Base-by-base conservation (phyloP, 2,329 filamentous ascomycete species). In the Clarireedia paspali region DNA sequence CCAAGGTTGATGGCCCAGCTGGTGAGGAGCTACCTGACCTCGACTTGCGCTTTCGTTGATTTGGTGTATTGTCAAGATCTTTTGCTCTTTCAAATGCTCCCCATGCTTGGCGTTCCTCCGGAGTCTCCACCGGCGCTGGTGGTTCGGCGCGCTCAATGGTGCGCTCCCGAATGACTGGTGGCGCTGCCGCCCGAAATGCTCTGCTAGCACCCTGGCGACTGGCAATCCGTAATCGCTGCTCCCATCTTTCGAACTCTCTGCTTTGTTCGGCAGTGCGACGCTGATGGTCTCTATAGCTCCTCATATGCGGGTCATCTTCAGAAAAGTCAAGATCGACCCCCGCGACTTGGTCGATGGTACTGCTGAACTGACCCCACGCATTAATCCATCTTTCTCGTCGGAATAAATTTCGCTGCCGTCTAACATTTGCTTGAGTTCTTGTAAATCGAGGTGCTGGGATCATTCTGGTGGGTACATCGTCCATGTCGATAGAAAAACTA, bases 351-450 rank as follows among this genome's bases (percentile, higher is more conserved):
- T 79, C 84, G 55, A 86, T 76, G 38, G 76, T 77, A 50, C 77
- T 80, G 15, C 81, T 76, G 59, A 86, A 82, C 62, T 81, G 76
- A 57, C 80, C 82, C 85, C 89, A 95, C 1, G 95, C 88, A 53
- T 89, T 88, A 67, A 92, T 87, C 92, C 92, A 96, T 47, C 95
- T 88, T 47, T 81, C 87, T 68, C 73, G 89, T 74, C 91, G 88
- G 79, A 75, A 84, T 70, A 73, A 83, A 62, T 77, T 73, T 64
- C 81, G 72, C 60, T 78, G 75, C 59, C 78, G 75, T 40, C 82
- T 76, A 65, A 82, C 76, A 47, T 75, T 75, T n/a, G 78, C 80
- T 57, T 79, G 76, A 1, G 83, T 85, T 57, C 83, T 78, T 12
- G 77, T 74, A 50, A 38, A 57, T 47, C 59, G 53, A 47, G 57